These are phyloP conservation scores for Verbena officinalis DNA, from an alignment of 257 asterid genomes.

Conservation along the genomic window DNA sequence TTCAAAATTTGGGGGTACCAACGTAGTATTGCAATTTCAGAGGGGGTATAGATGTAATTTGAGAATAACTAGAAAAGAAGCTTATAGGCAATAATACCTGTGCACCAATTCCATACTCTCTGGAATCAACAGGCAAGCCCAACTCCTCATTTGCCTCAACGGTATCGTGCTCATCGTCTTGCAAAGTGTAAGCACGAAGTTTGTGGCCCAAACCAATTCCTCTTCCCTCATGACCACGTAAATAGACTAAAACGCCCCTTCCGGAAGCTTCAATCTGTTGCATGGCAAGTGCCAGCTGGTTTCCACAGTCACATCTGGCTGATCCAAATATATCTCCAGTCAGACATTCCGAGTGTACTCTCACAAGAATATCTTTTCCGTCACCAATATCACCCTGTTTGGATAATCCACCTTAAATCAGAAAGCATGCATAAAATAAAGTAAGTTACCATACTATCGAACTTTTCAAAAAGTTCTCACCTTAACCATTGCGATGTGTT, in stretches of 20 bases:
- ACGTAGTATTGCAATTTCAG: too few relatives aligned
- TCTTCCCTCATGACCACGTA: slow-evolving; percentile 96
- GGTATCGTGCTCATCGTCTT: slow-evolving; percentile 82
- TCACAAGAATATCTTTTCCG: slow-evolving; percentile 79
- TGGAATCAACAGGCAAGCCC: slow-evolving; percentile 87
- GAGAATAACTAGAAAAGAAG: too few relatives aligned
- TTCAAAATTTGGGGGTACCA: too few relatives aligned
- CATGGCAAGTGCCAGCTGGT: slow-evolving; percentile 90
- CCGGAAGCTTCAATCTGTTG: slow-evolving; percentile 92
- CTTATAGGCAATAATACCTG: too few relatives aligned
- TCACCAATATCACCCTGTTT: slow-evolving; percentile 38
- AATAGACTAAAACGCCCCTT: slow-evolving; percentile 80
- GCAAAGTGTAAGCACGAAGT: slow-evolving; percentile 86
- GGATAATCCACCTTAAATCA: too few relatives aligned
- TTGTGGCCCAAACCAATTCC: slow-evolving; percentile 97
- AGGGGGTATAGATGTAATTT: too few relatives aligned
- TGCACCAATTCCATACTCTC: slow-evolving; percentile 97
- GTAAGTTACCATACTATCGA: neutral
- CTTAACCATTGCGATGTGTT: slow-evolving; percentile 97
- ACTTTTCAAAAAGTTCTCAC: slow-evolving; percentile 38
- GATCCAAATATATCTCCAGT: slow-evolving; percentile 85
- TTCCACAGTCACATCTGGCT: slow-evolving; percentile 91
- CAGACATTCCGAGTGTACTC: slow-evolving; percentile 92
- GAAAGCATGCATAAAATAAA: neutral
- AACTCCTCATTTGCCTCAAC: slow-evolving; percentile 91